Conservation (phyloP, 2,329 filamentous ascomycete species). For the Cladosporium sp. region DNA sequence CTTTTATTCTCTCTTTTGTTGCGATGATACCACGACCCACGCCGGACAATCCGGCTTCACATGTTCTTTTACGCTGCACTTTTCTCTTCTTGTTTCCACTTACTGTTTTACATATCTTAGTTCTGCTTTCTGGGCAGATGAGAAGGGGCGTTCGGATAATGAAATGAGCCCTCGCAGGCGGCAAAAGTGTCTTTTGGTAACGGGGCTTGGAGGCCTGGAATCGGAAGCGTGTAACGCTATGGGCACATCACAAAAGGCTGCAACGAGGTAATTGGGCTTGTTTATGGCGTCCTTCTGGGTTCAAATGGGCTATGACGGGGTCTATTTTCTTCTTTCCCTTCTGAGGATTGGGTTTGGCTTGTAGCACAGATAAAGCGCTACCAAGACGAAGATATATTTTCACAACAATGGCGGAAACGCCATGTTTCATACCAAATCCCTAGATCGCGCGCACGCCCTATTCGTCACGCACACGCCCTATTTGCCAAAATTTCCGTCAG, state of each 20-base stretch:
- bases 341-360: too few species aligned
- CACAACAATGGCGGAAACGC: too few species aligned
- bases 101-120: constrained; percentile 4
- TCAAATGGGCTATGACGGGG: too few species aligned
- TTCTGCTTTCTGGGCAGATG: constrained; percentile 1
- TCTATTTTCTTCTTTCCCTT: too few species aligned
- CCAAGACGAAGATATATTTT: too few species aligned
- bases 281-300: not conserved
- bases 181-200: not conserved
- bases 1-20: constrained; percentile 3
- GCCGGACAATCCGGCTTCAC: not conserved
- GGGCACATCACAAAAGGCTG: not conserved
- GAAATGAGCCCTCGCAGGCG: constrained; percentile 2
- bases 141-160: not conserved
- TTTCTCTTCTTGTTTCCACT: constrained; percentile 7
- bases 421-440: too few species aligned
- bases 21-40: constrained; percentile 13
- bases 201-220: not conserved
- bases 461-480: too few species aligned
- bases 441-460: too few species aligned
- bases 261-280: not conserved
- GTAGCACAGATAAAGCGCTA: too few species aligned
- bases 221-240: not conserved
- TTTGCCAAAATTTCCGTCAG: too few species aligned
- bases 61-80: not conserved